Percentiles rank a stretch among this genome's conserved stretches.
Conservation (phyloP, 2,329 filamentous ascomycete species). For the Exophiala spinifera region DNA sequence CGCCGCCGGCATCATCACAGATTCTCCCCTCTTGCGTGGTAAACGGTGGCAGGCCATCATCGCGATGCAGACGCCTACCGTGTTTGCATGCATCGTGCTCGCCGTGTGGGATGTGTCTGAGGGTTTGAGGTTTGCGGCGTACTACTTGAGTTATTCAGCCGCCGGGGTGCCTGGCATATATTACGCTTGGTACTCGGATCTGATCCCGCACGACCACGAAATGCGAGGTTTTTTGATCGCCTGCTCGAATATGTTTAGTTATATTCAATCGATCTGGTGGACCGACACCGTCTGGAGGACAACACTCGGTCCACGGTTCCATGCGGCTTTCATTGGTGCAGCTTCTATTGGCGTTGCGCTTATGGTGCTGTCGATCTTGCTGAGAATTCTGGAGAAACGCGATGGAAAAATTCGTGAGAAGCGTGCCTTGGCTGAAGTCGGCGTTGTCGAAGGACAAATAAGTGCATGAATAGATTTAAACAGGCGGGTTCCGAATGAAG, state of each 20-base stretch:
- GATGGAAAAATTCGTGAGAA: neutral
- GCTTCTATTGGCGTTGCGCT: neutral
- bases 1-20: constrained; percentile 18
- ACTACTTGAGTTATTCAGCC: constrained; percentile 11
- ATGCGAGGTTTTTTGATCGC: constrained; percentile 21
- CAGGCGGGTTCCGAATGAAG: no score
- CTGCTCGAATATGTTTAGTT: constrained; percentile 18
- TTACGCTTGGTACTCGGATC: constrained; percentile 17
- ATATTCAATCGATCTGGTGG: constrained; percentile 19
- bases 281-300: constrained; percentile 18
- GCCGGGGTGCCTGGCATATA: constrained; percentile 17
- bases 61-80: constrained; percentile 37
- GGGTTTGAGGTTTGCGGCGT: constrained; percentile 20
- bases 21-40: constrained; percentile 17
- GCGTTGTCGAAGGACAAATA: neutral
- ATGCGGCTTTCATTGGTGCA: neutral
- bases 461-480: no score
- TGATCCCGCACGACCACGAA: constrained; percentile 20
- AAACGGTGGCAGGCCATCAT: constrained; percentile 14
- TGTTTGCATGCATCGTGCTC: constrained; percentile 31
- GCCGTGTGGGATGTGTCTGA: constrained; percentile 32
- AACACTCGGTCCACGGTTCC: neutral
- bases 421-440: neutral
- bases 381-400: neutral
- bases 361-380: neutral